Base-by-base conservation (phyloP, 2,329 filamentous ascomycete species). In the Coniochaeta prunicola region DNA sequence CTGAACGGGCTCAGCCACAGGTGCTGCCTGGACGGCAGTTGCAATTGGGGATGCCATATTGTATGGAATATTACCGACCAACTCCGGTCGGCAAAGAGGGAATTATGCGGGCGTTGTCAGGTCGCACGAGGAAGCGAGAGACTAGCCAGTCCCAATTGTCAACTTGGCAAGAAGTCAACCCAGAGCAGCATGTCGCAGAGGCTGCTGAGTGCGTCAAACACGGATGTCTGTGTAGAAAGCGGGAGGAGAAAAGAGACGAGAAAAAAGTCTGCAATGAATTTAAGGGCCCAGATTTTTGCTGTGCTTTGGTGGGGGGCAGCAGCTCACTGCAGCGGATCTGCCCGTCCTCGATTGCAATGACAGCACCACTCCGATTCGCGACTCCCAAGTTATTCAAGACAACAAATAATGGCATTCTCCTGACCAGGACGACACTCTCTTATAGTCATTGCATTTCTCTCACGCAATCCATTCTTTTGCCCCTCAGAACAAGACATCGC, bases 71-170 rank as follows among this genome's bases (percentile, higher is more conserved):
- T 38, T 6, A 4, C 5, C 4, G 54, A 40, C 31, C 53, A 36
- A 36, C 13, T 34, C 28, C 3, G 26, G 24, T 30, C 26, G 13
- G 45, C 57, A 13, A 24, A 24, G n/a, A 24, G 19, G 19, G 21
- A 45, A 21, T 38, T 21, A n/a, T 45, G 9, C 12, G 12, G 40
- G 40, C 40, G 40, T 45, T 53, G 26, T 33, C 48, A 31, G 30
- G 26, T 53, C 48, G 48, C 48, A 53, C 30, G 48, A 28, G 26
- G 17, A 55, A 24, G 33, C 30, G 19, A 55, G 30, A 21, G 53
- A 55, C 66, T 65, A 63, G 61, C 61, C 59, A 62, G 55, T 50
- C 59, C 62, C 57, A 57, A 60, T 61, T 59, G 61, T 68, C 66
- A 67, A 55, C 45, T 60, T 45, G 59, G 53, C 42, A 56, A 60